phyloP scores from a whole-genome alignment of 108 stramenopile genomes.

The Cyclotella choctawhatcheeana region DNA sequence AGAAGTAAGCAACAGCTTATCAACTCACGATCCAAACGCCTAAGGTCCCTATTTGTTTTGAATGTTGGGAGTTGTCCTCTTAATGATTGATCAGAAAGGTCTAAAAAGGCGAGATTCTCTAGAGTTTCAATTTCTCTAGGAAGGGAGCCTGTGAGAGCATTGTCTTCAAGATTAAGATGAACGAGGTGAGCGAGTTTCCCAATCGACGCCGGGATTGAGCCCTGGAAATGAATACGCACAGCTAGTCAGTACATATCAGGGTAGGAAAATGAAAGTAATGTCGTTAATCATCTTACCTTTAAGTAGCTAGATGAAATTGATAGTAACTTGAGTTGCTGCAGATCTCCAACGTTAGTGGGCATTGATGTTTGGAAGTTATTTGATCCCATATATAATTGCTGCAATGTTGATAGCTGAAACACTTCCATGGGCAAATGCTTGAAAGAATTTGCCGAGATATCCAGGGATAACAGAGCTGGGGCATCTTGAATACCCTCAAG shows the following conservation, averaged over 20 bases:
- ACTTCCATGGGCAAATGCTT: constrained; percentile 19
- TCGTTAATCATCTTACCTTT: too few relatives aligned
- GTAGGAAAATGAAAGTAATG: too few relatives aligned
- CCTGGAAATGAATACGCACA: too few relatives aligned
- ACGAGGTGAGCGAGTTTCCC: constrained; percentile 51
- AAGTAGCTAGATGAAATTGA: constrained; percentile 40
- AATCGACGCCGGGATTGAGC: constrained; percentile 56
- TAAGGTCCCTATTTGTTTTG: constrained; percentile 12
- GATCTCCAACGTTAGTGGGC: constrained; percentile 19
- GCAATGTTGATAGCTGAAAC: constrained; percentile 29
- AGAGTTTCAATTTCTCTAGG: constrained; percentile 31
- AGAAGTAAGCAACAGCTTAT: background rate
- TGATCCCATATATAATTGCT: constrained; percentile 31
- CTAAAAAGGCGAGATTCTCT: constrained; percentile 28
- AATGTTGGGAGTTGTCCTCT: constrained; percentile 36
- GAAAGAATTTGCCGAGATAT: constrained; percentile 66
- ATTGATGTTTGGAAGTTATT: constrained; percentile 34
- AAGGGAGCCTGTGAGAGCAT: constrained; percentile 39
- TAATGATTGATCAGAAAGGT: constrained; percentile 36
- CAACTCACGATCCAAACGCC: constrained; percentile 45
- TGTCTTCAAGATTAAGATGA: constrained; percentile 52
- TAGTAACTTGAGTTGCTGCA: constrained; percentile 32
- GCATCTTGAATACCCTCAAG: constrained; percentile 67
- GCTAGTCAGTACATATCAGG: too few relatives aligned
- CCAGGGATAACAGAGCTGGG: constrained; percentile 52